phyloP scores from a whole-genome alignment of 164 flowering plant species.

The Brasenia schreberi region DNA sequence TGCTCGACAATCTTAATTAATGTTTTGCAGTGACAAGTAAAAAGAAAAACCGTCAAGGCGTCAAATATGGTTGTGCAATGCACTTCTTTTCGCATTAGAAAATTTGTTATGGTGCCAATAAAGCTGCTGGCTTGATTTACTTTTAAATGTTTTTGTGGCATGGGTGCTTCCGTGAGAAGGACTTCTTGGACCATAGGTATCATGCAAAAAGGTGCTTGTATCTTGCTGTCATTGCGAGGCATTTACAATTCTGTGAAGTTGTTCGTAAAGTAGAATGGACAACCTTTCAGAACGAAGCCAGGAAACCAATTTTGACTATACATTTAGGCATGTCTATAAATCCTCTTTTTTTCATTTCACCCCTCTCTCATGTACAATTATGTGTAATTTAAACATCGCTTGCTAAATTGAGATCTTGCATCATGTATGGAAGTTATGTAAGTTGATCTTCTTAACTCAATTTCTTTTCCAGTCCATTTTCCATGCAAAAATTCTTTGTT shows the following conservation, averaged over 20 bases:
- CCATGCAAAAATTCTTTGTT: background rate
- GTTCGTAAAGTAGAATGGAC: slow-evolving; percentile 58
- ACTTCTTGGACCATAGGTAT: slow-evolving; percentile 76
- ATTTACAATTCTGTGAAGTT: slow-evolving; percentile 26
- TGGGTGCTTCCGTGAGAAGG: slow-evolving; percentile 88
- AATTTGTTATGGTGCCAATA: too few species aligned
- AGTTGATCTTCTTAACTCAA: background rate
- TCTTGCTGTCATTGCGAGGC: slow-evolving; percentile 58
- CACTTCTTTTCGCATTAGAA: too few species aligned
- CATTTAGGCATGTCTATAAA: slow-evolving; percentile 44
- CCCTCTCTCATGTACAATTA: background rate
- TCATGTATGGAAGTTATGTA: background rate
- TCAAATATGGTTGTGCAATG: too few species aligned
- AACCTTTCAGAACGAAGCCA: slow-evolving; percentile 69
- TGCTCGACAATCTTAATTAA: too few species aligned
- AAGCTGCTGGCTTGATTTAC: too few species aligned
- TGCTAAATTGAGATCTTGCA: too few species aligned
- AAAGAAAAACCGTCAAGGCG: too few species aligned
- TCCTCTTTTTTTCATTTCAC: background rate
- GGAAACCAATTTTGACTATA: slow-evolving; percentile 67
- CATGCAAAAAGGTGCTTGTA: slow-evolving; percentile 91
- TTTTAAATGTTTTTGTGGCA: slow-evolving; percentile 13
- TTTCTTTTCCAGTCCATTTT: background rate
- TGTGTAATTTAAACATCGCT: background rate
- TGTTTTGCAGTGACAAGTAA: too few species aligned